These are phyloP conservation scores for Cunninghamia lanceolata DNA, from an alignment of 75 land plant species.

Conservation along the genomic window DNA sequence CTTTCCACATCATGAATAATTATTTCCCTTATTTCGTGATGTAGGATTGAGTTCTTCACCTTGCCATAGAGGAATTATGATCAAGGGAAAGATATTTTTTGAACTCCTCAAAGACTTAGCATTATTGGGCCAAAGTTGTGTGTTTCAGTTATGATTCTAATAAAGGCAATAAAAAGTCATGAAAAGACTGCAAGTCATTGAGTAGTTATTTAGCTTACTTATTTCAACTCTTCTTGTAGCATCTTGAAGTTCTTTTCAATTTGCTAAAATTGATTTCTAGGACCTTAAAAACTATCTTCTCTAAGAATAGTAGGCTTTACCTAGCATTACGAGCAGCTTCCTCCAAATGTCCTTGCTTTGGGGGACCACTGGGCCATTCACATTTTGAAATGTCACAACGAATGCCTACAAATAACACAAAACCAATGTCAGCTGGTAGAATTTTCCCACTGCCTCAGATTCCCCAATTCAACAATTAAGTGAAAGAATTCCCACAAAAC, in stretches of 20 bases:
- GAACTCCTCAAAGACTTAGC: background rate
- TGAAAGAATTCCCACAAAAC: background rate
- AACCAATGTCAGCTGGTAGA: background rate
- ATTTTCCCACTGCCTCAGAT: background rate
- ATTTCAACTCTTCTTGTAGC: background rate
- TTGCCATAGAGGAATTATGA: background rate
- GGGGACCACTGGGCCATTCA: constrained; percentile 70
- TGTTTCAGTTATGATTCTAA: background rate
- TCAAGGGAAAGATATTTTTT: background rate
- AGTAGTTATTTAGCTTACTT: background rate
- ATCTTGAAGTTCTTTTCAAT: background rate
- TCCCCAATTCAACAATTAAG: background rate
- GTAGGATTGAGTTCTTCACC: background rate
- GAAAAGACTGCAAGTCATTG: background rate
- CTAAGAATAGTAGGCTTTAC: constrained; percentile 20
- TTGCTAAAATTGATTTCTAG: background rate
- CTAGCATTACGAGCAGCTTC: constrained; percentile 93
- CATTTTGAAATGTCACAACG: constrained; percentile 68
- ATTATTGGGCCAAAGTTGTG: background rate
- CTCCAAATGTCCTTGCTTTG: constrained; percentile 80
- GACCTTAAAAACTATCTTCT: background rate
- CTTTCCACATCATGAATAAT: too few species aligned
- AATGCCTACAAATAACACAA: constrained; percentile 57
- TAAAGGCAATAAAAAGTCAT: background rate
- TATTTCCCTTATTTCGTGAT: background rate